These are phyloP conservation scores for Globomyces sp. DNA, from an alignment of 371 early-diverging fungal genomes.

Conservation along the genomic window DNA sequence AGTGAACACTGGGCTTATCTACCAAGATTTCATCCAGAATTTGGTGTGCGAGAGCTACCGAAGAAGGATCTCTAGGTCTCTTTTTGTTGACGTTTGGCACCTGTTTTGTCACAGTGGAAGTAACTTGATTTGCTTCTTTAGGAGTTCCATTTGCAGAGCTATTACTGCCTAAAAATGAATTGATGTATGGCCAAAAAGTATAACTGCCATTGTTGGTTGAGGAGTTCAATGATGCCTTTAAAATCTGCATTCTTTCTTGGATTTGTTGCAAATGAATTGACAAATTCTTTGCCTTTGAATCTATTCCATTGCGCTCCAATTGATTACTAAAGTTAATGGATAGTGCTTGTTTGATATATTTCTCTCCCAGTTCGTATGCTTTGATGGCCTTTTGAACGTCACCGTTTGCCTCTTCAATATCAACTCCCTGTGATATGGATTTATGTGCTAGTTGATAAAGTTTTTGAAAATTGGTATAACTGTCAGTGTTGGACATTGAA, in stretches of 20 bases:
- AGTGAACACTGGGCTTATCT: constrained; percentile 50
- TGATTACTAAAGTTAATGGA: constrained; percentile 23
- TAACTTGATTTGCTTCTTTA: constrained; percentile 11
- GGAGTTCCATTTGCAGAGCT: no score
- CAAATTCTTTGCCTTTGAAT: no score
- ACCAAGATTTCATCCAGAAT: constrained; percentile 64
- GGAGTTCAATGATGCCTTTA: constrained; percentile 1
- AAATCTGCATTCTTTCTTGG: constrained; percentile 1
- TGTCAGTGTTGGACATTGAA: no score
- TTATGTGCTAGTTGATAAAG: constrained; percentile 42
- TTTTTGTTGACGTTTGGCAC: constrained; percentile 46
- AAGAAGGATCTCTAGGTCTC: constrained; percentile 2
- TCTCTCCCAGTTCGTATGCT: constrained; percentile 35
- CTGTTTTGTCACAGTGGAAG: constrained; percentile 35
- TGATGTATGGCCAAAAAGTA: not conserved
- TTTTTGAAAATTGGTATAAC: not conserved
- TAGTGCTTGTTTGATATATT: constrained; percentile 36
- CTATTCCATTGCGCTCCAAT: not conserved
- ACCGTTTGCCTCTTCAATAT: constrained; percentile 32
- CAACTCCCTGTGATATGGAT: constrained; percentile 35
- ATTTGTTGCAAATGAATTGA: not conserved
- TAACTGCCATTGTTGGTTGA: constrained; percentile 6
- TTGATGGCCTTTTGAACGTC: constrained; percentile 30
- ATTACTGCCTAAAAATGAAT: no score
- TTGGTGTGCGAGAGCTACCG: constrained; percentile 43